phyloP scores from a whole-genome alignment of 805 yeast species.

The Phaffomyces antillensis region DNA sequence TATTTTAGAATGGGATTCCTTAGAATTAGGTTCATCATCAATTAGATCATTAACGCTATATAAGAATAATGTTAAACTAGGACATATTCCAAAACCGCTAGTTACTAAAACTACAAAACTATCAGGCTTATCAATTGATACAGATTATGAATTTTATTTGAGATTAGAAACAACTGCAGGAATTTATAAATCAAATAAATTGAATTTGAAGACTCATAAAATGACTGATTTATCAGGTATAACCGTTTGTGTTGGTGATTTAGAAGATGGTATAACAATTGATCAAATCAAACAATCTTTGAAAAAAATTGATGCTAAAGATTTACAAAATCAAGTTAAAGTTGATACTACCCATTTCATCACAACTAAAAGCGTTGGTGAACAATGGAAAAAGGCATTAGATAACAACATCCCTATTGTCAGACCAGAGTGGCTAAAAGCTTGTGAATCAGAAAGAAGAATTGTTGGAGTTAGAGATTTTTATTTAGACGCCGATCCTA shows the following conservation, averaged over 20 bases:
- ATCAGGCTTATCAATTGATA: conserved; percentile 86
- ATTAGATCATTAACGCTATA: conserved; percentile 70
- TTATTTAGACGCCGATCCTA: conserved; percentile 51
- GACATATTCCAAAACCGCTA: conserved; percentile 78
- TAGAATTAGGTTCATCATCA: conserved; percentile 76
- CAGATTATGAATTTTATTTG: conserved; percentile 71
- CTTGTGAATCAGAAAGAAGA: conserved; percentile 83
- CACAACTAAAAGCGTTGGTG: conserved; percentile 63
- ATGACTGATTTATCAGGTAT: conserved; percentile 95
- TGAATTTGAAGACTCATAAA: conserved; percentile 79
- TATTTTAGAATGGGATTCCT: conserved; percentile 89
- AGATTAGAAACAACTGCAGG: conserved; percentile 88
- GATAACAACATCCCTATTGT: conserved; percentile 88
- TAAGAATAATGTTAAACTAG: conserved; percentile 64
- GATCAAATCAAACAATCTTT: conserved; percentile 59
- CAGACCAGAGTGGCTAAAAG: conserved; percentile 94
- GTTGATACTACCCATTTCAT: conserved; percentile 94
- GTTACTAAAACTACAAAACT: conserved; percentile 76
- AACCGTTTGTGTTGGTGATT: conserved; percentile 81
- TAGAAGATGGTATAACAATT: conserved; percentile 41
- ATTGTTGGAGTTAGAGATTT: conserved; percentile 90
- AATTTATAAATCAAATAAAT: conserved; percentile 55
- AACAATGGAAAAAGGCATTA: conserved; percentile 71
- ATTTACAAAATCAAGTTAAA: conserved; percentile 62
- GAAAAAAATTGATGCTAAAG: conserved; percentile 72